Evolutionary conservation across 2,329 filamentous ascomycete species (phyloP).

Genomic region (Cadophora malorum): DNA sequence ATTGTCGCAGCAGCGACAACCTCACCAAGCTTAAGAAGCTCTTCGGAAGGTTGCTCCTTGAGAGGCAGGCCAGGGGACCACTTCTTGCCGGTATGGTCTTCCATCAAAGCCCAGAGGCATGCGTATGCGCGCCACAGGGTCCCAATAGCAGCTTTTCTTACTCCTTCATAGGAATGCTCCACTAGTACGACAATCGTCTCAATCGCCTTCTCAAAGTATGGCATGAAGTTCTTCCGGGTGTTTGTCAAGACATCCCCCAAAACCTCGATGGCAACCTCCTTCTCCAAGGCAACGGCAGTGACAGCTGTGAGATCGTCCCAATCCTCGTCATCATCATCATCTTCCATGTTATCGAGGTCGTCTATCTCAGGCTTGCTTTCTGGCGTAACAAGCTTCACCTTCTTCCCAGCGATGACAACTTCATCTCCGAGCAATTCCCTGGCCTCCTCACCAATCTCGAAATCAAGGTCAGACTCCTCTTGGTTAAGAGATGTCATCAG

Average conservation of each 20-base stretch:
- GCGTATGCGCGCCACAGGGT: conserved; percentile 94
- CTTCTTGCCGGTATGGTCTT: conserved; percentile 78
- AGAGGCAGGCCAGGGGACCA: conserved; percentile 90
- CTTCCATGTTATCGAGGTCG: conserved; percentile 64
- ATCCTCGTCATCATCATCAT: conserved; percentile 79
- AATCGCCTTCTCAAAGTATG: conserved; percentile 89
- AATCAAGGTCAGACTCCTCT: conserved; percentile 82
- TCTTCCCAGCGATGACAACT: conserved; percentile 81
- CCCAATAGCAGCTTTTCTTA: conserved; percentile 88
- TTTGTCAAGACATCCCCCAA: conserved; percentile 91
- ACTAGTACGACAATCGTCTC: conserved; percentile 80
- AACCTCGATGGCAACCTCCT: conserved; percentile 96
- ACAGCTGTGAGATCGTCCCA: conserved; percentile 85
- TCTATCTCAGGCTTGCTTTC: conserved; percentile 64
- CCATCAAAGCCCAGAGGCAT: conserved; percentile 86
- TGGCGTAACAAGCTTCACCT: conserved; percentile 74
- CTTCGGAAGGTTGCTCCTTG: conserved; percentile 76
- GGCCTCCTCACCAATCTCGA: conserved; percentile 76
- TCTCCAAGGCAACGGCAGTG: conserved; percentile 90
- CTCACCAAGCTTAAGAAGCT: conserved; percentile 84
- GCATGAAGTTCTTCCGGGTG: conserved; percentile 79
- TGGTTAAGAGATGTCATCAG: conserved; percentile 87
- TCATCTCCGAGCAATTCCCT: conserved; percentile 77
- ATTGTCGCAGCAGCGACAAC: conserved; percentile 86
- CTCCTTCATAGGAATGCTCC: conserved; percentile 91